Base-by-base conservation (phyloP, 768 basidiomycete species). In the Boletus reticuloceps region DNA sequence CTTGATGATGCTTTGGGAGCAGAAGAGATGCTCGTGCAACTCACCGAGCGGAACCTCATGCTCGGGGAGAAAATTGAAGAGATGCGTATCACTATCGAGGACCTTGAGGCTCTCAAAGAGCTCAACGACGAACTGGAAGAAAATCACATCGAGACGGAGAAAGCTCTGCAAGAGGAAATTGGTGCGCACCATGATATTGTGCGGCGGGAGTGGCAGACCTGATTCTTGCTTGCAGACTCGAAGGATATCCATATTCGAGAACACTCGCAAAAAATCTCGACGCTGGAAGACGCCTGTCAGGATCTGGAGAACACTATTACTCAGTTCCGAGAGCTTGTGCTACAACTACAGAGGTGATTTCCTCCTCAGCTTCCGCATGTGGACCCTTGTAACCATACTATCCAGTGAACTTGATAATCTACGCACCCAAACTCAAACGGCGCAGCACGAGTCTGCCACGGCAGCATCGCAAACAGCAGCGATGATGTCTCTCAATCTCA, bases 1-100 rank as follows among this genome's bases (percentile, higher is more conserved):
- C 83, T 98, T 3, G 97, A 99, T 64, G 94, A 95, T 69, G 93
- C 97, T 0, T 77, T 96, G 2, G 93, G 91, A 16, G 94, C 94
- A 0, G 96, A 98, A 69, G 97, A 99, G 56, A 89, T 99, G 82
- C 82, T 98, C 14, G 93, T 97, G 20, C 89, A 92, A 64, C 79
- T 99, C 43, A 99, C 96, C 0, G 96, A 97, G 64, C 84, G 95
- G 5, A 98, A 97, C 66, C 79, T 98, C 19, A 82, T 88, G 73
- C 82, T 98, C 44, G 88, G 91, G 56, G 96, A 98, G 91, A 95
- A 94, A 84, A 94, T 98, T 60, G 97, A 98, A 69, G 94, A 98
- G 72, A 95, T 98, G 90, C 83, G 93, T 13, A 87, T 92, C 51
- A 91, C 91, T 0, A 93, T 98, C 51, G 96, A 98, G 69, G 97